Conservation (phyloP, 1,139 yeast species). For the Pichia terricola region DNA sequence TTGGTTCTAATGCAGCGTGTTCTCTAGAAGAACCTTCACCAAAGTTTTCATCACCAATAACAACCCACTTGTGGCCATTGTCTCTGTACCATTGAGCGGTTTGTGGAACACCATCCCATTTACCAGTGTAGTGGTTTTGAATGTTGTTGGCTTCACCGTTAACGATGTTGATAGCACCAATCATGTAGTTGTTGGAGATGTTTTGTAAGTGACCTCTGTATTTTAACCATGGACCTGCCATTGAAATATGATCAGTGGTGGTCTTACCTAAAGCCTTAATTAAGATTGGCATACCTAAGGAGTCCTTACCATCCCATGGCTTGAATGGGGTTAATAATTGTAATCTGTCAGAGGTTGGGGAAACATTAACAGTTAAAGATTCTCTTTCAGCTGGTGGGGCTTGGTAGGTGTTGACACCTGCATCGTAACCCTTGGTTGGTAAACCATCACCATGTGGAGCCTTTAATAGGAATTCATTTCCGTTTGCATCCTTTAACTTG, state of each 20-base stretch:
- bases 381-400: slow-evolving; percentile 66
- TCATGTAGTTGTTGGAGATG: slow-evolving; percentile 87
- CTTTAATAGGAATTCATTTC: slow-evolving; percentile 60
- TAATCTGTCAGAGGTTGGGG: slow-evolving; percentile 71
- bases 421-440: slow-evolving; percentile 69
- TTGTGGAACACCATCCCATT: slow-evolving; percentile 77
- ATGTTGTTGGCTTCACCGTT: slow-evolving; percentile 92
- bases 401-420: slow-evolving; percentile 72
- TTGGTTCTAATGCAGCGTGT: slow-evolving; percentile 94
- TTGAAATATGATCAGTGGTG: slow-evolving; percentile 97
- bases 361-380: slow-evolving; percentile 58
- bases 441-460: slow-evolving; percentile 85
- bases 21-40: slow-evolving; percentile 99
- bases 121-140: slow-evolving; percentile 74
- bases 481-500: slow-evolving; percentile 53
- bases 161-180: slow-evolving; percentile 95
- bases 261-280: slow-evolving; percentile 97
- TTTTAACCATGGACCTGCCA: slow-evolving; percentile 99
- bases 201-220: slow-evolving; percentile 96
- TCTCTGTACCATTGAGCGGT: slow-evolving; percentile 94
- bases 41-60: slow-evolving; percentile 93
- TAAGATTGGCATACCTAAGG: slow-evolving; percentile 62
- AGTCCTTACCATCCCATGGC: slow-evolving; percentile 79
- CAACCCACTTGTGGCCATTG: slow-evolving; percentile 77
- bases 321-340: slow-evolving; percentile 84